phyloP scores from a whole-genome alignment of 148 eudicot genomes.

The Amaranthus hypochondriacus region DNA sequence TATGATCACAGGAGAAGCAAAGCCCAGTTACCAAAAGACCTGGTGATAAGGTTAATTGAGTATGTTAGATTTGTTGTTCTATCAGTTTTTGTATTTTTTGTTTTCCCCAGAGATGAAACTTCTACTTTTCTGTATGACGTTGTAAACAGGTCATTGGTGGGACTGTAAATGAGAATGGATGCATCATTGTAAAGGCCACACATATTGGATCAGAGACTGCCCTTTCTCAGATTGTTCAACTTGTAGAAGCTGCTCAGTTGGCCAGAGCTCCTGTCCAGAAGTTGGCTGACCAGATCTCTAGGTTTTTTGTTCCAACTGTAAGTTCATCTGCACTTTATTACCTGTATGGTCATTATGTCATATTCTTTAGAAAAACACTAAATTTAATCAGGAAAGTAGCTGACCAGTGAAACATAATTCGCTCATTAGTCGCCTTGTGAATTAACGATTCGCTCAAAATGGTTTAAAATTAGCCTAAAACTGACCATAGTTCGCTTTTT shows the following conservation, averaged over 20 bases:
- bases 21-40: conserved; percentile 78
- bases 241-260: conserved; percentile 97
- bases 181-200: conserved; percentile 76
- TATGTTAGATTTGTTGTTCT: not conserved
- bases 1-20: conserved; percentile 97
- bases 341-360: not conserved
- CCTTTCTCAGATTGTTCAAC: conserved; percentile 93
- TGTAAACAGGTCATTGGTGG: conserved; percentile 87
- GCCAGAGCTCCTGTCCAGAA: conserved; percentile 99
- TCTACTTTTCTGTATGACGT: conserved; percentile 5
- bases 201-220: conserved; percentile 95
- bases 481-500: too few species aligned
- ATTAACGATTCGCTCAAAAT: too few species aligned
- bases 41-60: conserved; percentile 66
- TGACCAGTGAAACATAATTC: not conserved
- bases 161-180: conserved; percentile 93
- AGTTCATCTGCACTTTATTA: conserved; percentile 29
- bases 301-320: conserved; percentile 84
- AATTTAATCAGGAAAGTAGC: not conserved
- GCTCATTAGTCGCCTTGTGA: too few species aligned
- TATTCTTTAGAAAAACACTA: not conserved
- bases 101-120: conserved; percentile 4
- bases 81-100: conserved; percentile 12
- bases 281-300: conserved; percentile 90
- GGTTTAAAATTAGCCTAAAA: too few species aligned